These are phyloP conservation scores for Porogramme epimiltina DNA, from an alignment of 1,284 basidiomycete species.

Conservation along the genomic window DNA sequence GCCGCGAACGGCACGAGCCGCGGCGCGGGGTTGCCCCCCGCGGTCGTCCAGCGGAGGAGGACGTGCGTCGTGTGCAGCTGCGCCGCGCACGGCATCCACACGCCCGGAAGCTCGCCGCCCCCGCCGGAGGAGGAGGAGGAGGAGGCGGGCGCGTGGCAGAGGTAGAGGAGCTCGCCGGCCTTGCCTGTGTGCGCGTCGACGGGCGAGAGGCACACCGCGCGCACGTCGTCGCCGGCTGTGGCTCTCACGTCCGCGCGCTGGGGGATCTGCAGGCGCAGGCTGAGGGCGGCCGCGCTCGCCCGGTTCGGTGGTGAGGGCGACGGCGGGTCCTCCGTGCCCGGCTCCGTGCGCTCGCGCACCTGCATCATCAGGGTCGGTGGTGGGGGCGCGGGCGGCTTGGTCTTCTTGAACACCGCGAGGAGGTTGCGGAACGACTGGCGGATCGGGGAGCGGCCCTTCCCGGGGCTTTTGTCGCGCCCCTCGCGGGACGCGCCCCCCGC, in stretches of 20 bases:
- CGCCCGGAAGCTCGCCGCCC: slow-evolving; percentile 23
- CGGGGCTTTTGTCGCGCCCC: not conserved
- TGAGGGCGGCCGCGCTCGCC: not conserved
- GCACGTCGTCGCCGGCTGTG: no score
- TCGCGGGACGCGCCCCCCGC: not conserved
- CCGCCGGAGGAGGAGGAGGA: not conserved
- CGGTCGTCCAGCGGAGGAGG: slow-evolving; percentile 48
- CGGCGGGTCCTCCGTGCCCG: not conserved
- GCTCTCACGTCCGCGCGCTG: no score
- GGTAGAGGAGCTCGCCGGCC: slow-evolving; percentile 51
- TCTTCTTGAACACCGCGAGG: slow-evolving; percentile 65
- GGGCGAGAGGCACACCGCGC: slow-evolving; percentile 36
- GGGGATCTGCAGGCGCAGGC: slow-evolving; percentile 13
- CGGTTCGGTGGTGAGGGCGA: not conserved
- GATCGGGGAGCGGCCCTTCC: slow-evolving; percentile 50
- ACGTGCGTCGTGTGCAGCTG: slow-evolving; percentile 49
- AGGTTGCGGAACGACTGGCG: slow-evolving; percentile 68
- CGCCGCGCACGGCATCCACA: slow-evolving; percentile 58
- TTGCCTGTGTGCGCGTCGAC: slow-evolving; percentile 37
- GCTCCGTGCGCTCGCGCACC: not conserved
- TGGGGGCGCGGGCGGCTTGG: slow-evolving; percentile 28
- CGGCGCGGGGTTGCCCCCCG: slow-evolving; percentile 44
- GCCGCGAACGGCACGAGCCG: slow-evolving; percentile 49
- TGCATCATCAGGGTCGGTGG: not conserved
- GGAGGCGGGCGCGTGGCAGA: slow-evolving; percentile 34